phyloP scores from a whole-genome alignment of 2,329 filamentous ascomycete species.

The Epichloe gansuensis region DNA sequence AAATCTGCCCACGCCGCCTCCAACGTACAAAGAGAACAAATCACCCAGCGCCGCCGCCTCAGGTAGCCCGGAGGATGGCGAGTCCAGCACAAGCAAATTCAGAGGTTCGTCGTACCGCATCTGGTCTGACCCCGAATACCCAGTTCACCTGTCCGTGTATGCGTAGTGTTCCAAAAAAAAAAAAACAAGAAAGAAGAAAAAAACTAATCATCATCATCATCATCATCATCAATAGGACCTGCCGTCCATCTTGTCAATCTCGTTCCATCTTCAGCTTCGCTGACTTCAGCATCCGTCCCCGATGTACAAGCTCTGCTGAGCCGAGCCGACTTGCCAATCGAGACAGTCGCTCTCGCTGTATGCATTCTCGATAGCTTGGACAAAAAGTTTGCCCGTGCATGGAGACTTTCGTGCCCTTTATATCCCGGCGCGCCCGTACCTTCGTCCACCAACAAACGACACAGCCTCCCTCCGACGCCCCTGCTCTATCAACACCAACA shows the following conservation, averaged over 20 bases:
- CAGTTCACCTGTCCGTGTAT: not conserved
- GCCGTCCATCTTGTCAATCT: conserved; percentile 55
- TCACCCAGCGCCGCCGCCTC: conserved; percentile 21
- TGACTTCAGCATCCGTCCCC: conserved; percentile 43
- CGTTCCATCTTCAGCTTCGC: conserved; percentile 50
- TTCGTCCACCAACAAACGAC: conserved; percentile 26
- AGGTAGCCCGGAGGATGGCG: conserved; percentile 29
- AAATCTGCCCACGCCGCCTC: conserved; percentile 55
- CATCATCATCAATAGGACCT: conserved; percentile 34
- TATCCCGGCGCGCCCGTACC: conserved; percentile 14
- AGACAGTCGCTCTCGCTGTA: conserved; percentile 51
- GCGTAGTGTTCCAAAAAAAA: no score
- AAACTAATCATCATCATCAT: not conserved
- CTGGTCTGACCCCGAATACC: not conserved
- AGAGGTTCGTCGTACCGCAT: conserved; percentile 21
- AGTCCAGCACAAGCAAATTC: conserved; percentile 26
- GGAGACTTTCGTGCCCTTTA: conserved; percentile 48
- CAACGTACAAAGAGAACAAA: conserved; percentile 35
- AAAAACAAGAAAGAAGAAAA: no score
- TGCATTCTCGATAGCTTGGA: conserved; percentile 55
- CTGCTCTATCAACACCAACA: conserved; percentile 21
- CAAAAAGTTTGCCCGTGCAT: conserved; percentile 48
- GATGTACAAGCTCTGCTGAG: conserved; percentile 49
- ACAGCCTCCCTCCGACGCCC: conserved; percentile 34
- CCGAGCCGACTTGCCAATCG: conserved; percentile 44